Evolutionary conservation across 1,284 basidiomycete genomes (phyloP).

Genomic region (Cryptococcus hybrid): DNA sequence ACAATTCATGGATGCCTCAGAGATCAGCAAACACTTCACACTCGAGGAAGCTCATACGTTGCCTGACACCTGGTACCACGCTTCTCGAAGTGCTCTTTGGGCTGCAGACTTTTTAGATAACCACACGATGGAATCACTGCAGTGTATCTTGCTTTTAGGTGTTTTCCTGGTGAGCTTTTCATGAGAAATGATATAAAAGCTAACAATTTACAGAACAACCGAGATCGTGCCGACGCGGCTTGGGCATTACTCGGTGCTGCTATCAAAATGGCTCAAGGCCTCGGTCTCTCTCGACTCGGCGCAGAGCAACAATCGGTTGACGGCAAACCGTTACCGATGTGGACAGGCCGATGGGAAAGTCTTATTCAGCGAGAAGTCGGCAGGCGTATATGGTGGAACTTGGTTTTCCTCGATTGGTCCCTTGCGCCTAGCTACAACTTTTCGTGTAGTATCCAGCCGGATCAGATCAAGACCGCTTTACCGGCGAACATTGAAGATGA

Average conservation of each 20-base stretch:
- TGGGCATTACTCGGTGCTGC: slow-evolving; percentile 50
- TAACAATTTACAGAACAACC: slow-evolving; percentile 40
- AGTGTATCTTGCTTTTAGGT: slow-evolving; percentile 45
- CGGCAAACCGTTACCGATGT: slow-evolving; percentile 44
- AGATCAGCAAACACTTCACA: slow-evolving; percentile 43
- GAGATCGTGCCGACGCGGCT: slow-evolving; percentile 50
- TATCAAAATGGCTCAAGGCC: slow-evolving; percentile 53
- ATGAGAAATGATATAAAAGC: not conserved
- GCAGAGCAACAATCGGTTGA: slow-evolving; percentile 45
- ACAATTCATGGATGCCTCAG: slow-evolving; percentile 47
- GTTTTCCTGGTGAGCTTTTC: slow-evolving; percentile 43
- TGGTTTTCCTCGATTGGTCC: slow-evolving; percentile 50
- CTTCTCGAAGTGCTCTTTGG: slow-evolving; percentile 46
- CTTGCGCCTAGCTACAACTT: slow-evolving; percentile 49
- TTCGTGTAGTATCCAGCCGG: slow-evolving; percentile 48
- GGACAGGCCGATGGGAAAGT: slow-evolving; percentile 51
- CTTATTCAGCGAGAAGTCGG: slow-evolving; percentile 51
- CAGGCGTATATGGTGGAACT: slow-evolving; percentile 51
- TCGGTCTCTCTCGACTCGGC: slow-evolving; percentile 50
- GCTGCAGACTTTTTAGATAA: slow-evolving; percentile 48
- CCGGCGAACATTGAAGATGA: slow-evolving; percentile 52
- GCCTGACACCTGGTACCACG: slow-evolving; percentile 46
- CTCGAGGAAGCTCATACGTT: slow-evolving; percentile 38
- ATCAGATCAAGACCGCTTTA: slow-evolving; percentile 51
- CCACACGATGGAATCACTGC: slow-evolving; percentile 47